phyloP scores from a whole-genome alignment of 305 asterid genomes.

The Stenogyne calaminthoides region DNA sequence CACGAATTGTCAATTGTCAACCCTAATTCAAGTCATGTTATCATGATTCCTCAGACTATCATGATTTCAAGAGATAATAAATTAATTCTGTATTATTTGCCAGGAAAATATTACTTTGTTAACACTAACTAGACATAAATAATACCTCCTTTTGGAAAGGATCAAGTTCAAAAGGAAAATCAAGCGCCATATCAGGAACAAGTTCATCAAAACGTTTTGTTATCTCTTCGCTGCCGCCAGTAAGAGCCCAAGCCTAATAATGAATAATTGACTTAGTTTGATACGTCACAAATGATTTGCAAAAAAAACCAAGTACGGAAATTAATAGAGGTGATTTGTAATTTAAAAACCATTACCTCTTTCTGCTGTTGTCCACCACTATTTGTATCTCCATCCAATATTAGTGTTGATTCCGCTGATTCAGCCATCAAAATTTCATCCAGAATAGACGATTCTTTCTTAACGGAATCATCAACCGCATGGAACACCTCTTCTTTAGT shows the following conservation, averaged over 20 bases:
- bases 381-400: conserved; percentile 48
- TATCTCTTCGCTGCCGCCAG: conserved; percentile 63
- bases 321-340: conserved; percentile 5
- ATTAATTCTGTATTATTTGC: conserved; percentile 12
- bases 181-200: conserved; percentile 95
- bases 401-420: conserved; percentile 44
- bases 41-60: conserved; percentile 17
- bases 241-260: conserved; percentile 77
- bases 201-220: conserved; percentile 75
- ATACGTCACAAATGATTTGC: conserved; percentile 22
- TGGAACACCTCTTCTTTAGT: conserved; percentile 39
- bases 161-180: conserved; percentile 92
- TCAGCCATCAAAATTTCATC: conserved; percentile 78
- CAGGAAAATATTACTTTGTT: conserved; percentile 18
- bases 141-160: conserved; percentile 96
- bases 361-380: conserved; percentile 49
- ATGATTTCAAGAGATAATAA: conserved; percentile 26
- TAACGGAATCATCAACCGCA: conserved; percentile 40
- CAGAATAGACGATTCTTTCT: conserved; percentile 53
- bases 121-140: conserved; percentile 25
- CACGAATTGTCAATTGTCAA: not conserved
- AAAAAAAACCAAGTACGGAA: not conserved
- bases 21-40: conserved; percentile 21
- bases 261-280: conserved; percentile 24
- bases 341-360: conserved; percentile 51